A percentile compares a stretch with the other conserved stretches of the same genome.
phyloP scores from a whole-genome alignment of 148 eudicot genomes.

The Fallopia convolvulus region DNA sequence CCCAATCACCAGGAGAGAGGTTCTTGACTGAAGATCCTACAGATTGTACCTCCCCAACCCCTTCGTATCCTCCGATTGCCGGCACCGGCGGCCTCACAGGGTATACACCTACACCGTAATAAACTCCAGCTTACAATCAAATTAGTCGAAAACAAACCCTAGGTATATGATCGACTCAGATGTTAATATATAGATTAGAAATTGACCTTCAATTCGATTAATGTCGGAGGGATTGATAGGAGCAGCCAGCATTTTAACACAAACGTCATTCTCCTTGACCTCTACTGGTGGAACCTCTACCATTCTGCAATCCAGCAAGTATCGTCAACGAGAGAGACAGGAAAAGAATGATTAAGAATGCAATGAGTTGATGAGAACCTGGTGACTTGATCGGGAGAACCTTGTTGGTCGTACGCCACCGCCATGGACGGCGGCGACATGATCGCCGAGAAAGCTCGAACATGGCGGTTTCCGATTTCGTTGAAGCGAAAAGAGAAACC shows the following conservation, averaged over 20 bases:
- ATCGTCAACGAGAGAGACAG: not conserved
- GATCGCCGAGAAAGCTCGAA: slow-evolving; percentile 48
- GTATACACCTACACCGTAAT: slow-evolving; percentile 49
- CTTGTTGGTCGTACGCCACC: slow-evolving; percentile 63
- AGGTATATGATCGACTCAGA: not conserved
- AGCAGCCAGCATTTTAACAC: slow-evolving; percentile 89
- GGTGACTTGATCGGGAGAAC: slow-evolving; percentile 66
- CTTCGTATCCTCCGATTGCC: slow-evolving; percentile 88
- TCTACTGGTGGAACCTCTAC: slow-evolving; percentile 57
- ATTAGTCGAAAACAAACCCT: not conserved
- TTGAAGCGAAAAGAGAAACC: slow-evolving; percentile 11
- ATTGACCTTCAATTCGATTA: slow-evolving; percentile 72
- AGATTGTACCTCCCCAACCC: slow-evolving; percentile 75
- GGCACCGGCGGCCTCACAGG: slow-evolving; percentile 84
- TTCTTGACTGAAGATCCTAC: slow-evolving; percentile 63
- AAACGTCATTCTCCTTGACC: slow-evolving; percentile 60
- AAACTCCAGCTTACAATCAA: not conserved
- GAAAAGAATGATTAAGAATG: not conserved
- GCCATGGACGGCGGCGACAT: slow-evolving; percentile 86
- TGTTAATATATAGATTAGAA: not conserved
- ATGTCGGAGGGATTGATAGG: slow-evolving; percentile 96
- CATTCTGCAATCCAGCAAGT: slow-evolving; percentile 33
- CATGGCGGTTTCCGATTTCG: slow-evolving; percentile 11
- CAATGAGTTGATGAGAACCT: slow-evolving; percentile 25
- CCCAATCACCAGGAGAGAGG: slow-evolving; percentile 78